Conservation (phyloP, 225 moss, liverwort and hornwort genomes). For the Asterella californica region DNA sequence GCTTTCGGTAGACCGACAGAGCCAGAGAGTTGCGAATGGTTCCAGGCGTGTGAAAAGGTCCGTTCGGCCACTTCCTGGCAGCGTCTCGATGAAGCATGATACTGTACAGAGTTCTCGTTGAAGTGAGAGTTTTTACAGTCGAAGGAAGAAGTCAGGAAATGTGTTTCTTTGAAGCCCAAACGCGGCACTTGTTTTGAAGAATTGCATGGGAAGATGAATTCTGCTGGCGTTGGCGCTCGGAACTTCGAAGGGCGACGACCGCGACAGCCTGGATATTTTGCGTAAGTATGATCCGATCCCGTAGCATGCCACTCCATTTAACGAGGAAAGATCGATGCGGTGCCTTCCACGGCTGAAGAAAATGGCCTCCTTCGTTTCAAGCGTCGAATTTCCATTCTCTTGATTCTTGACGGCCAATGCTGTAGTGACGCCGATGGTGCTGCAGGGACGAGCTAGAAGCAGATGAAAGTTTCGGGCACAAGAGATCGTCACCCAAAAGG, state of each 20-base stretch:
- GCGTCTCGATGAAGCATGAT: too few relatives aligned
- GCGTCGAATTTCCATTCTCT: too few relatives aligned
- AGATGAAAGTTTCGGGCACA: constrained; percentile 5
- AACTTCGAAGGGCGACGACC: background rate
- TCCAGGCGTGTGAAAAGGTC: too few relatives aligned
- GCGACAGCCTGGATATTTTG: background rate
- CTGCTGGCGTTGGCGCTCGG: background rate
- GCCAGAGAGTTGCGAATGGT: background rate
- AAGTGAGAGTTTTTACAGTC: background rate
- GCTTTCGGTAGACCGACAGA: background rate
- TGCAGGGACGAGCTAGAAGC: constrained; percentile 1
- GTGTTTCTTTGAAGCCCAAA: background rate
- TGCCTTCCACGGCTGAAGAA: too few relatives aligned
- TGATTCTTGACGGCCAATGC: too few relatives aligned
- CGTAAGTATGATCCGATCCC: background rate
- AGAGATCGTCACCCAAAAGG: background rate
- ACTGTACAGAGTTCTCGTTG: too few relatives aligned
- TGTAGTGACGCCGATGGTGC: too few relatives aligned
- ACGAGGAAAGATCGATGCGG: too few relatives aligned
- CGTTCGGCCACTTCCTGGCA: too few relatives aligned
- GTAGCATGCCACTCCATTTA: too few relatives aligned
- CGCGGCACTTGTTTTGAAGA: background rate
- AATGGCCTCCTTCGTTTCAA: too few relatives aligned
- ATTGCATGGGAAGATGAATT: constrained; percentile 3
- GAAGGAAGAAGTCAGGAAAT: background rate